These are phyloP conservation scores for Nakazawaea anatomiae DNA, from an alignment of 805 yeast species.

Conservation along the genomic window DNA sequence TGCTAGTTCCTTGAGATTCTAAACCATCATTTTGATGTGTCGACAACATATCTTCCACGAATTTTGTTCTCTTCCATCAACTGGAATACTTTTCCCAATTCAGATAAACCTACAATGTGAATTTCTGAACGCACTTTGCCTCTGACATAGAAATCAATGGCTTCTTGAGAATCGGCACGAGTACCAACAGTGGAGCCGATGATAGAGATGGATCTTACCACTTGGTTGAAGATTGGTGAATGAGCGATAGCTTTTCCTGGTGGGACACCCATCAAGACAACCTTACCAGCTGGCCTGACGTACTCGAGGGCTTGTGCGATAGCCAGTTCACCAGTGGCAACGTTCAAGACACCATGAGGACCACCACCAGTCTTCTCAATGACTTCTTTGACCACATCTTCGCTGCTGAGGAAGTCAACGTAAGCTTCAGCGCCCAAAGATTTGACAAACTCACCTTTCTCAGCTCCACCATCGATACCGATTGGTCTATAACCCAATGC, in stretches of 20 bases:
- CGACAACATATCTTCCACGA: conserved; percentile 85
- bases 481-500: neutral
- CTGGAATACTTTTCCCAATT: conserved; percentile 61
- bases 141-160: conserved; percentile 8
- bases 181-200: conserved; percentile 75
- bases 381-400: neutral
- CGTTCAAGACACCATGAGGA: neutral
- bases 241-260: neutral
- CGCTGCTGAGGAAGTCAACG: neutral
- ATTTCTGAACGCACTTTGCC: conserved; percentile 27
- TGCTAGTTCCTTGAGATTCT: too few species aligned
- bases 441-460: neutral
- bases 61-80: conserved; percentile 81
- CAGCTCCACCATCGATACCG: neutral
- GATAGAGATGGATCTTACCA: conserved; percentile 40
- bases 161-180: conserved; percentile 59
- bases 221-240: neutral
- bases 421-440: neutral
- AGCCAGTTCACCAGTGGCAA: neutral
- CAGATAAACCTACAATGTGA: conserved; percentile 69
- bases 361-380: neutral
- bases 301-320: neutral
- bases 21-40: conserved; percentile 48
- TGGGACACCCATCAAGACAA: neutral
- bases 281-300: neutral